phyloP scores from a whole-genome alignment of 1,139 yeast species.

The Sugiyamaella paludigena region DNA sequence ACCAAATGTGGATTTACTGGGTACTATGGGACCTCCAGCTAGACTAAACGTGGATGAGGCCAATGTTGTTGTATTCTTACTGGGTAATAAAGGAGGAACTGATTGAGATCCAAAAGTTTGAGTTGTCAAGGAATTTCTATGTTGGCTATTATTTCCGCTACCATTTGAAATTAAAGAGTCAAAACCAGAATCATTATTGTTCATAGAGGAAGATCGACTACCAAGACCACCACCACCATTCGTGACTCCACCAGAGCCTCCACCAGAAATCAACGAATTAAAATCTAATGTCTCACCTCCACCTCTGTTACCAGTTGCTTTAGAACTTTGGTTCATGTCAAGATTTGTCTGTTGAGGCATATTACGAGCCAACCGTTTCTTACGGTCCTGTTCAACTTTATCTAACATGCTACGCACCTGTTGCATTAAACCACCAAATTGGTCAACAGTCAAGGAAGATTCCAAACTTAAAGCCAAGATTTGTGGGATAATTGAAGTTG shows the following conservation, averaged over 20 bases:
- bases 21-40: no score
- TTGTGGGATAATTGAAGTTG: slow-evolving; percentile 49
- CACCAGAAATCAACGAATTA: slow-evolving; percentile 14
- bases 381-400: slow-evolving; percentile 29
- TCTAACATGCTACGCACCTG: slow-evolving; percentile 25
- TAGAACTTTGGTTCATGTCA: neutral
- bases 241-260: no score
- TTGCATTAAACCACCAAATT: slow-evolving; percentile 41
- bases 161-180: neutral
- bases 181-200: no score
- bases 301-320: neutral
- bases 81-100: neutral
- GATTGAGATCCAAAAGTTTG: neutral
- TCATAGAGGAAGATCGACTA: no score
- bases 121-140: neutral
- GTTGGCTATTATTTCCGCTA: neutral
- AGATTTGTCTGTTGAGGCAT: slow-evolving; percentile 12
- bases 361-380: slow-evolving; percentile 24
- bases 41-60: no score
- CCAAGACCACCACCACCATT: no score
- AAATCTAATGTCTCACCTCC: slow-evolving; percentile 13
- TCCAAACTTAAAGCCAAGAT: slow-evolving; percentile 50
- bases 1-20: no score
- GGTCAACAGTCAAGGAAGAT: slow-evolving; percentile 42
- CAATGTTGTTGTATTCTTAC: no score